Evolutionary conservation across 768 basidiomycete genomes (phyloP).

Genomic region (Russula earlei): DNA sequence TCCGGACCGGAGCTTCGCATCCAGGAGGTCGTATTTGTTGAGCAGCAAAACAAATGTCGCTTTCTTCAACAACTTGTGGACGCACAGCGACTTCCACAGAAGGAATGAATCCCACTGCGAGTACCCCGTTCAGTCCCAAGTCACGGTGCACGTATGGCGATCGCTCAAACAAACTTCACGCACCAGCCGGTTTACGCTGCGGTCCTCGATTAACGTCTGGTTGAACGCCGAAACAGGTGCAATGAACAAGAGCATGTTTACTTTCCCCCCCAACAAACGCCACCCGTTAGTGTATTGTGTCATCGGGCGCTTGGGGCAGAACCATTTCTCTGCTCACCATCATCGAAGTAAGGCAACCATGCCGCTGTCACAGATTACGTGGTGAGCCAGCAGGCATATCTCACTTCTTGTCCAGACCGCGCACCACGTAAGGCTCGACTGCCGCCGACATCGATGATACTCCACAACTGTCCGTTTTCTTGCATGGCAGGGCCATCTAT

Average conservation of each 20-base stretch:
- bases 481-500: constrained; percentile 6
- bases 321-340: constrained; percentile 32
- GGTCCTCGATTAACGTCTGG: constrained; percentile 51
- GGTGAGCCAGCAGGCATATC: not conserved
- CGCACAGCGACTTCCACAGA: constrained; percentile 52
- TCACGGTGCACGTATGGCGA: not conserved
- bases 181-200: constrained; percentile 50
- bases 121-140: not conserved
- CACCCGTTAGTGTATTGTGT: not conserved
- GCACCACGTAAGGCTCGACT: constrained; percentile 46
- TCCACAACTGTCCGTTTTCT: constrained; percentile 39
- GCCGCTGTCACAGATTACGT: constrained; percentile 32
- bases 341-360: constrained; percentile 65
- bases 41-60: constrained; percentile 53
- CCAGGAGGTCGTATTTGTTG: constrained; percentile 54
- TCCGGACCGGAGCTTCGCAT: constrained; percentile 43
- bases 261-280: constrained; percentile 25
- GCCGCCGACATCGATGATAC: constrained; percentile 62
- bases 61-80: constrained; percentile 43
- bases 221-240: constrained; percentile 59
- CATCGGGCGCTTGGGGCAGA: not conserved
- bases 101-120: constrained; percentile 44
- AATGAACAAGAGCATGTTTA: constrained; percentile 57
- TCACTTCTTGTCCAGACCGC: not conserved
- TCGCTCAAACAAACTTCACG: constrained; percentile 14